Base-by-base conservation (phyloP, 495 filamentous ascomycete genomes). In the Penicillium desertorum region DNA sequence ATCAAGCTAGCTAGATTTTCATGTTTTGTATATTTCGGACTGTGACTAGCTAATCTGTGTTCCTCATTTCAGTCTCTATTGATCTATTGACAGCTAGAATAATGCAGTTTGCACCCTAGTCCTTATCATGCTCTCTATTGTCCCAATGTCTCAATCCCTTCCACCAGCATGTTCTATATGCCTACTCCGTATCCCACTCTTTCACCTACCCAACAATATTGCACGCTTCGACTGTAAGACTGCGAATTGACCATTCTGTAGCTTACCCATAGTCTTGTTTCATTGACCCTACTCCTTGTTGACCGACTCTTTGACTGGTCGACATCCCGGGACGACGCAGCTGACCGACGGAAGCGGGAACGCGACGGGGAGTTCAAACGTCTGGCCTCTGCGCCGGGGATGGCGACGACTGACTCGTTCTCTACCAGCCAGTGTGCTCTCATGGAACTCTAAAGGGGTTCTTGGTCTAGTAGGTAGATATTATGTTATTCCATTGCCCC, bases 221-320 rank as follows among this genome's bases (percentile, higher is more conserved):
- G 27, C 4, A 14, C 16, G 5, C 25, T 0, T 20, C 32, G 10
- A 4, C 9, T 10, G 12, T 7, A 8, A 29, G n/a, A 14, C 45
- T 48, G n/a, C 4, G n/a, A 17, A 14, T 5, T 14, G 17, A n/a
- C 2, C 1, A n/a, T 29, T 10, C 36, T 7, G 27, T 34, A 27
- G 5, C 8, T 25, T 14, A n/a, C 2, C 3, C 20, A n/a, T 9
- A 57, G 45, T 57, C 63, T 17, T 68, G 17, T 73, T 57, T 54
- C 62, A 39, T 34, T 45, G 17, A 14, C 48, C 74, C 72, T 71
- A 19, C 69, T 75, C 50, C 48, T 76, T 34, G 57, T 71, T 65
- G 76, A 79, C 69, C 76, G 76, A 69, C 69, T 76, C 63, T 64
- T 79, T 58, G 73, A 74, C 62, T 58, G 53, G 55, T 62, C 65